phyloP scores from a whole-genome alignment of 306 rosid genomes.

The Abrus precatorius region DNA sequence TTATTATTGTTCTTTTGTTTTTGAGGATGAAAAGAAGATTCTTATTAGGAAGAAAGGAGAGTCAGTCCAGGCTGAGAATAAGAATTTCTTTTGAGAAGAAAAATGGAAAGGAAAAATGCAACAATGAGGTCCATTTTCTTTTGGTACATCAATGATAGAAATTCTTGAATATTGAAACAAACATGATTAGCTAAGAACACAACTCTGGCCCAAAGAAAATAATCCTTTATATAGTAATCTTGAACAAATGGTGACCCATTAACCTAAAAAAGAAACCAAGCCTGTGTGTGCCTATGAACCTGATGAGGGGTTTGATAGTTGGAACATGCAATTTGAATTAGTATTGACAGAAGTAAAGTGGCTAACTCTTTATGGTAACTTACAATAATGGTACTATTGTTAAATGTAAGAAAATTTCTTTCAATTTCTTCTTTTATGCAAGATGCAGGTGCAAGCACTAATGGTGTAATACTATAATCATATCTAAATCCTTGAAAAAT shows the following conservation, averaged over 20 bases:
- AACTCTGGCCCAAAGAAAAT: no score
- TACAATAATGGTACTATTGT: background rate
- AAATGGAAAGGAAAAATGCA: slow-evolving; percentile 12
- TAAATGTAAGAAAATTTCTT: background rate
- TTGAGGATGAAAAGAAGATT: no score
- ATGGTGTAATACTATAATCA: background rate
- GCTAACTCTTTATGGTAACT: background rate
- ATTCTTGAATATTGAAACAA: no score
- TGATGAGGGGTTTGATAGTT: no score
- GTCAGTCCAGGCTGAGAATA: background rate
- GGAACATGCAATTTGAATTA: background rate
- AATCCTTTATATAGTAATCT: no score
- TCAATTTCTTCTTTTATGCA: background rate
- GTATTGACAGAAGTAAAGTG: background rate
- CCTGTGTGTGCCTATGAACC: no score
- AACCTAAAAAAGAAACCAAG: no score
- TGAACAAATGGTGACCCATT: no score
- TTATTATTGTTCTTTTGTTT: slow-evolving; percentile 4
- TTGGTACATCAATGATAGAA: no score
- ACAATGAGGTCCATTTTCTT: background rate
- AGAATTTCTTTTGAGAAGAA: slow-evolving; percentile 2
- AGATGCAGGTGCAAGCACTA: background rate
- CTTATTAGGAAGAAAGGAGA: background rate
- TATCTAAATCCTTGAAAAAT: background rate
- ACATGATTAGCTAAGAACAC: no score